These are phyloP conservation scores for Daldinia decipiens DNA, from an alignment of 495 filamentous ascomycete genomes.

Conservation along the genomic window DNA sequence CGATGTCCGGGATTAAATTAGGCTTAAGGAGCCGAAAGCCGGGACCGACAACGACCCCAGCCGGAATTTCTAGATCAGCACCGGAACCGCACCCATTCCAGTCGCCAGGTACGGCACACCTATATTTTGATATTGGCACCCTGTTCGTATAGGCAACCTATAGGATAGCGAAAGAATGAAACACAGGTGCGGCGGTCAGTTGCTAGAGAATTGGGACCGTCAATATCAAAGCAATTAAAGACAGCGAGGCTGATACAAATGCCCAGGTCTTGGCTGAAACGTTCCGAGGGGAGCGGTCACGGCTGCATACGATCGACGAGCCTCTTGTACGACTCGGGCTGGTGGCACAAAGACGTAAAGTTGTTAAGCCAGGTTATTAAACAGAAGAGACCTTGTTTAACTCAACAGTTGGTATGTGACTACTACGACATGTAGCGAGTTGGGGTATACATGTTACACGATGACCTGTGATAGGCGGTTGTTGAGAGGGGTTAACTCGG, in stretches of 20 bases:
- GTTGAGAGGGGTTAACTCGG: not conserved
- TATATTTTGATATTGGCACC: not conserved
- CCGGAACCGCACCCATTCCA: not conserved
- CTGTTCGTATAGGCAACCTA: not conserved
- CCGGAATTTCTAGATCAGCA: not conserved
- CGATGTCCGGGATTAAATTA: not conserved
- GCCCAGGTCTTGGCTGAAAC: conserved; percentile 7
- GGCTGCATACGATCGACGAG: not conserved
- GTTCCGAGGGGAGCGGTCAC: not conserved
- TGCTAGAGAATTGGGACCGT: not conserved
- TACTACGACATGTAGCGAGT: not conserved
- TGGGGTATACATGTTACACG: conserved; percentile 2
- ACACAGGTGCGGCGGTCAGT: not conserved
- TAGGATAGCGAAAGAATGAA: not conserved
- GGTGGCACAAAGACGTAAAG: not conserved
- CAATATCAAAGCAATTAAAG: not conserved
- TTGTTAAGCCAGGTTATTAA: conserved; percentile 4
- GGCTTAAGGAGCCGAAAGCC: not conserved
- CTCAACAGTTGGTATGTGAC: not conserved
- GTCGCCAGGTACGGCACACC: not conserved
- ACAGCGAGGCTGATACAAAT: not conserved
- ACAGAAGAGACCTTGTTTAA: conserved; percentile 3
- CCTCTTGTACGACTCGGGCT: not conserved
- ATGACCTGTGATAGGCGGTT: not conserved
- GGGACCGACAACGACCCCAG: conserved; percentile 1